Percentiles rank a stretch among this genome's conserved stretches.
These are phyloP conservation scores for Sanghuangporus sanghuang DNA, from an alignment of 1,284 basidiomycete species.

Conservation along the genomic window DNA sequence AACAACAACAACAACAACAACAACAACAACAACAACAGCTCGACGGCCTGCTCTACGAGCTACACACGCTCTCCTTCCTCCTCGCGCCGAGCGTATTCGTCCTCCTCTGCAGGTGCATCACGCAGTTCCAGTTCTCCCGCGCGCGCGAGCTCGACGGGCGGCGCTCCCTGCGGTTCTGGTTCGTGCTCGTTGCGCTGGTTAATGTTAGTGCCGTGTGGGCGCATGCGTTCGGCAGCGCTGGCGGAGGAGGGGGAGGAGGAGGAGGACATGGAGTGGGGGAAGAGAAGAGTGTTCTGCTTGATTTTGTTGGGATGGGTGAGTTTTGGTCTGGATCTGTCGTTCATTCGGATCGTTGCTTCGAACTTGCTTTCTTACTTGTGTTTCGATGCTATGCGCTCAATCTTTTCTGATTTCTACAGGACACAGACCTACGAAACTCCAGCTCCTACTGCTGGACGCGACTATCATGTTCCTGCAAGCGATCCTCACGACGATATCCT, in stretches of 20 bases:
- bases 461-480: constrained; percentile 60
- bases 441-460: constrained; percentile 60
- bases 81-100: constrained; percentile 60
- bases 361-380: no score
- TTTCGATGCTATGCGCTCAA: no score
- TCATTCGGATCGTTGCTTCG: neutral
- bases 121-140: constrained; percentile 60
- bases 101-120: constrained; percentile 47
- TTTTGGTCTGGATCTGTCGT: neutral
- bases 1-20: no score
- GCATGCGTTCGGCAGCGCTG: constrained; percentile 46
- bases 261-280: neutral
- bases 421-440: constrained; percentile 52
- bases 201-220: constrained; percentile 56
- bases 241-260: constrained; percentile 32
- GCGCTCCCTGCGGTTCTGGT: constrained; percentile 60
- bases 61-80: constrained; percentile 70
- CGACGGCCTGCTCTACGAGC: constrained; percentile 62
- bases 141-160: constrained; percentile 58
- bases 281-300: constrained; percentile 52
- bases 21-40: no score
- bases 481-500: constrained; percentile 59
- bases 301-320: constrained; percentile 73
- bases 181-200: constrained; percentile 48
- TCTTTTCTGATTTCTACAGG: constrained; percentile 31